phyloP scores from a whole-genome alignment of 305 asterid species.

The Rubia tinctorum region DNA sequence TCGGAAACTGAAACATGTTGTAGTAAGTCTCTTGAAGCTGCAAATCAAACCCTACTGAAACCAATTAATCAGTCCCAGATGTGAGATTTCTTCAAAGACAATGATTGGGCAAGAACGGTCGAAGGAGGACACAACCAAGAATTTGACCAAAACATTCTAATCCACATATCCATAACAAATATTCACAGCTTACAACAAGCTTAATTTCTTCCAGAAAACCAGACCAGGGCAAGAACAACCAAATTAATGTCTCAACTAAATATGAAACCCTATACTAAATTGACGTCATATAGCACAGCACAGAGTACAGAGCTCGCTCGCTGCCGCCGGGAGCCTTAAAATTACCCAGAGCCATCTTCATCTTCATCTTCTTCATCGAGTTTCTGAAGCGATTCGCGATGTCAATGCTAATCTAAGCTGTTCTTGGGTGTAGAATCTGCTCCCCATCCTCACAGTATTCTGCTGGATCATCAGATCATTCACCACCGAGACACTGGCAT shows the following conservation, averaged over 20 bases:
- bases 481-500: slow-evolving; percentile 82
- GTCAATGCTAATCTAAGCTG: slow-evolving; percentile 67
- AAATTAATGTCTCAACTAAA: background rate
- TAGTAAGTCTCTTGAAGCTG: background rate
- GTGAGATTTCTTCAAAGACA: no score
- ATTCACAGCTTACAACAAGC: slow-evolving; percentile 1
- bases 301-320: slow-evolving; percentile 14
- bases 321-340: slow-evolving; percentile 24
- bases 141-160: background rate
- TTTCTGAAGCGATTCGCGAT: slow-evolving; percentile 40
- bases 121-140: background rate
- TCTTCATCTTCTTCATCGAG: slow-evolving; percentile 17
- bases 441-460: slow-evolving; percentile 83
- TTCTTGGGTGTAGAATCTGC: slow-evolving; percentile 58
- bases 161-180: background rate
- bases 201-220: background rate
- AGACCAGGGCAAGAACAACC: background rate
- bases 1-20: background rate
- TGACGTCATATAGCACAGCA: background rate
- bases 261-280: background rate
- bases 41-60: background rate
- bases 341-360: slow-evolving; percentile 23
- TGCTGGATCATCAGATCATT: slow-evolving; percentile 88
- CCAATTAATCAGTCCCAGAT: background rate
- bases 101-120: background rate